Conservation (phyloP, 106 monocot species). For the Phalaenopsis aphrodite region DNA sequence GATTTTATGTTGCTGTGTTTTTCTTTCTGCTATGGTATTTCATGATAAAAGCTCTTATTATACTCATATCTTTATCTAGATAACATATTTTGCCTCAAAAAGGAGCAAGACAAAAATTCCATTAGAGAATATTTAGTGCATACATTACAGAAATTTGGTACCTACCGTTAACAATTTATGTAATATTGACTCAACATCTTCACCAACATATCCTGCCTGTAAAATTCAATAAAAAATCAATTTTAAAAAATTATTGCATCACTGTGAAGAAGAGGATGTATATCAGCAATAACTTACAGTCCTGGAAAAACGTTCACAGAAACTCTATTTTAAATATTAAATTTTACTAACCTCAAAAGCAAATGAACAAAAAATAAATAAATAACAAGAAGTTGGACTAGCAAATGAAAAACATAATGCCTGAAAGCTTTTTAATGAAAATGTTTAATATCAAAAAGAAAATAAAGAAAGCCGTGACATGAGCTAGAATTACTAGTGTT, state of each 20-base stretch:
- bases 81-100: neutral
- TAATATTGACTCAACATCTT: constrained; percentile 97
- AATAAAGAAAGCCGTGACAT: neutral
- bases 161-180: constrained; percentile 80
- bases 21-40: no score
- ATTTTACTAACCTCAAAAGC: neutral
- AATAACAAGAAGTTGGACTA: neutral
- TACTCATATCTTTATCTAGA: no score
- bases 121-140: neutral
- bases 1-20: no score
- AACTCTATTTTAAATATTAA: neutral
- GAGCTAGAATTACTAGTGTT: neutral
- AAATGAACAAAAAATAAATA: neutral
- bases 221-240: constrained; percentile 11
- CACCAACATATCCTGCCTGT: constrained; percentile 99
- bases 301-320: neutral
- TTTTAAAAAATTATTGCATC: neutral
- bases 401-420: neutral
- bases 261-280: neutral
- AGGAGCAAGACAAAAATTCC: neutral
- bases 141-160: neutral
- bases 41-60: no score
- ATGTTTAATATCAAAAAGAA: neutral
- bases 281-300: neutral
- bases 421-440: neutral